Conservation (phyloP, 2,329 filamentous ascomycete species). For the Aspergillus piperis region DNA sequence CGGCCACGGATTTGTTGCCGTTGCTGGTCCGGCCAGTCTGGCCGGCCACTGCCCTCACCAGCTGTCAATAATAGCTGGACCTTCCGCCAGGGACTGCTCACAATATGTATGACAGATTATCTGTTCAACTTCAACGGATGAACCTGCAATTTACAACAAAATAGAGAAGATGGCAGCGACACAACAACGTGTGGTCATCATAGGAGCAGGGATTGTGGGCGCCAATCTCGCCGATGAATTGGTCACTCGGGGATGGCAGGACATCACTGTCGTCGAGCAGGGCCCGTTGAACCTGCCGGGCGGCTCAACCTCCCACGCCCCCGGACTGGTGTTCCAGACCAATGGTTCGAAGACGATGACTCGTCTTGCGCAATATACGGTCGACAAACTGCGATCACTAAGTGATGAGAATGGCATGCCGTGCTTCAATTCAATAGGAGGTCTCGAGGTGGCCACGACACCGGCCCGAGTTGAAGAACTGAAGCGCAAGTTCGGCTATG, state of each 20-base stretch:
- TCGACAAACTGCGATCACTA: constrained; percentile 60
- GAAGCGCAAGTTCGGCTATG: constrained; percentile 64
- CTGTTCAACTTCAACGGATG: not conserved
- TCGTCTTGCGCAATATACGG: constrained; percentile 61
- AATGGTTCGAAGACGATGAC: constrained; percentile 54
- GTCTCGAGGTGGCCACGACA: constrained; percentile 64
- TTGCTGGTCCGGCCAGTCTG: not conserved
- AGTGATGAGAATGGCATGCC: constrained; percentile 47
- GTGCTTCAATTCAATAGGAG: constrained; percentile 65
- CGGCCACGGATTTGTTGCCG: not conserved
- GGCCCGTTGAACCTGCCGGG: constrained; percentile 64
- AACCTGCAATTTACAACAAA: too few relatives aligned
- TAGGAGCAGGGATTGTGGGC: constrained; percentile 66
- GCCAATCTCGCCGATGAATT: constrained; percentile 66
- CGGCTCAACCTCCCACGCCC: constrained; percentile 66
- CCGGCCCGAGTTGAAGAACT: constrained; percentile 60
- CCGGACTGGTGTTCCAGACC: constrained; percentile 65
- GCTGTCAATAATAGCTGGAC: not conserved
- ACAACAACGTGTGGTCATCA: constrained; percentile 57
- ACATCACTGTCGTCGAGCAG: constrained; percentile 67
- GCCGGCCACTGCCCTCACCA: not conserved
- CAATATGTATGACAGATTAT: not conserved
- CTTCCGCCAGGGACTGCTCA: too few relatives aligned
- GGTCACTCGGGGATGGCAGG: constrained; percentile 61
- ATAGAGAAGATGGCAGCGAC: constrained; percentile 1